A percentile compares a stretch with the other conserved stretches of the same genome.
phyloP scores from a whole-genome alignment of 2,329 filamentous ascomycete genomes.

The Fusarium concolor region DNA sequence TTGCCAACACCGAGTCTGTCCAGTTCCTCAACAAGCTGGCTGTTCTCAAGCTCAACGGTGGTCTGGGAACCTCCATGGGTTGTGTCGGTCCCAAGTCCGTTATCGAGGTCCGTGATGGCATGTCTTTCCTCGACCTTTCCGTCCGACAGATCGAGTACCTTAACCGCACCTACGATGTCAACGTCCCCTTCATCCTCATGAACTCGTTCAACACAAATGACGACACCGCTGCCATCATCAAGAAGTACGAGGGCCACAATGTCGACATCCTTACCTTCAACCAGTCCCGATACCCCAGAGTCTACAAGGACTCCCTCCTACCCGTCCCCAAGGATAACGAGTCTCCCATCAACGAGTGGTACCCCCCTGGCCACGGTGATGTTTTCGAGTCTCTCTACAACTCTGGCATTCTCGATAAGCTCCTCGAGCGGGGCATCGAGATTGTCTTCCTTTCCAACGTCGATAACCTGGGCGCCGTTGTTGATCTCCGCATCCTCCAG shows the following conservation, averaged over 20 bases:
- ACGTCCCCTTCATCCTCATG: constrained; percentile 98
- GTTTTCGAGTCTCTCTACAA: constrained; percentile 99
- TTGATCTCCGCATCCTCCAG: constrained; percentile 97
- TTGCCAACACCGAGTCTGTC: constrained; percentile 89
- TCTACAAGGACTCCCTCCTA: constrained; percentile 97
- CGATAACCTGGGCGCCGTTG: constrained; percentile 97
- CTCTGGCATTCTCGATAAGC: constrained; percentile 96
- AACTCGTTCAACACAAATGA: constrained; percentile 99
- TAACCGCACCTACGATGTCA: constrained; percentile 97
- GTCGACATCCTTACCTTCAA: constrained; percentile 99
- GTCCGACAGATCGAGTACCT: constrained; percentile 99
- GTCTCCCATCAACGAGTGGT: constrained; percentile 95
- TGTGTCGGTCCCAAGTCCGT: constrained; percentile 99
- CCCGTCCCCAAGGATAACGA: constrained; percentile 91
- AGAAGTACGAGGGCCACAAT: constrained; percentile 99
- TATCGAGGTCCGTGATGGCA: constrained; percentile 99
- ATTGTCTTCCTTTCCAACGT: constrained; percentile 99
- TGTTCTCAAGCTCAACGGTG: constrained; percentile 98
- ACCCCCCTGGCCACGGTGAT: constrained; percentile 98
- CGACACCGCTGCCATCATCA: constrained; percentile 98
- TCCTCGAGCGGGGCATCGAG: constrained; percentile 94
- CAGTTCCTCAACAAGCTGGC: constrained; percentile 97
- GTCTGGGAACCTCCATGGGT: constrained; percentile 99
- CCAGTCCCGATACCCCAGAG: constrained; percentile 97
- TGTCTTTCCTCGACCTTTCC: constrained; percentile 99